Percentiles rank a stretch among this genome's conserved stretches.
phyloP scores from a whole-genome alignment of 2,329 filamentous ascomycete genomes.

The Endocalyx cinctus region DNA sequence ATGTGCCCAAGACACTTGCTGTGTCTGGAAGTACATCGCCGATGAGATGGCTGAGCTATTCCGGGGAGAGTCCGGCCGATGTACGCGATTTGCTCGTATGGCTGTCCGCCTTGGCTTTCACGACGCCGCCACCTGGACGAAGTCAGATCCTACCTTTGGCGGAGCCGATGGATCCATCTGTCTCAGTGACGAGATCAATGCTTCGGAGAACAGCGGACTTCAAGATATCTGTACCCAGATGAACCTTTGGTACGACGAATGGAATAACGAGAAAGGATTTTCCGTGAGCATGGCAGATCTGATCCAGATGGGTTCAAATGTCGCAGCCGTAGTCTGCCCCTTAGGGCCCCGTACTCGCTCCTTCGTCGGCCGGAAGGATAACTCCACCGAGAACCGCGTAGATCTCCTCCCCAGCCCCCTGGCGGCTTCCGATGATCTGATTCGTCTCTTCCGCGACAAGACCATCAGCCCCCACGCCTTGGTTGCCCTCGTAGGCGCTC shows the following conservation, averaged over 20 bases:
- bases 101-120: conserved; percentile 45
- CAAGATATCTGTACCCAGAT: conserved; percentile 37
- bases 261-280: conserved; percentile 25
- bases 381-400: conserved; percentile 30
- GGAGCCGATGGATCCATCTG: conserved; percentile 45
- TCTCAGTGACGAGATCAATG: conserved; percentile 33
- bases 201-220: conserved; percentile 43
- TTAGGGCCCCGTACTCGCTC: conserved; percentile 44
- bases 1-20: conserved; percentile 37
- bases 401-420: conserved; percentile 39
- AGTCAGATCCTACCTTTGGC: conserved; percentile 27
- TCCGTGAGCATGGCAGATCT: conserved; percentile 50
- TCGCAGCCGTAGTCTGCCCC: conserved; percentile 44
- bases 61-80: conserved; percentile 32
- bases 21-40: conserved; percentile 40
- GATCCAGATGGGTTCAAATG: conserved; percentile 46
- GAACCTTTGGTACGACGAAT: conserved; percentile 28
- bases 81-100: conserved; percentile 38
- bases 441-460: conserved; percentile 47
- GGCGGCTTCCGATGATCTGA: conserved; percentile 42
- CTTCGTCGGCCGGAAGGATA: conserved; percentile 48
- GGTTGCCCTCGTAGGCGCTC: conserved; percentile 51
- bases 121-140: conserved; percentile 41
- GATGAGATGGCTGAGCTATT: conserved; percentile 34
- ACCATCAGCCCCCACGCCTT: conserved; percentile 47